Evolutionary conservation across 192 early-diverging fungal genomes (phyloP).

Genomic region (Linnemannia schmuckeri): DNA sequence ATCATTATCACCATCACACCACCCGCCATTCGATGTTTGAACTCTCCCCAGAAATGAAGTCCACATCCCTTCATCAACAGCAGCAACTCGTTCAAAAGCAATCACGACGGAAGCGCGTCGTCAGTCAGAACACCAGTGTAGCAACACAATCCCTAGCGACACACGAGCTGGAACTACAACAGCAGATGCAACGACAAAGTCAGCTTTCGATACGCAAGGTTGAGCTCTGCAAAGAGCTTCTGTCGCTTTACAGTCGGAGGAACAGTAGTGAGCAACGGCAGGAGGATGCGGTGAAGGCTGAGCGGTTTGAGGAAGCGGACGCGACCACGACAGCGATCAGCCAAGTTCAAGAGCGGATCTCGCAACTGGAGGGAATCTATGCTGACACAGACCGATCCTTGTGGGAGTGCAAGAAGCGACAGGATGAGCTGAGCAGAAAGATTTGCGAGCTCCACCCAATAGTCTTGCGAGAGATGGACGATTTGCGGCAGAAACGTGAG

Average conservation of each 20-base stretch:
- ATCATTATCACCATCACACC: neutral
- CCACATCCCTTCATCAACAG: neutral
- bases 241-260: slow-evolving; percentile 30
- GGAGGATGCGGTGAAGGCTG: slow-evolving; percentile 20
- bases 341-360: slow-evolving; percentile 24
- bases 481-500: slow-evolving; percentile 19
- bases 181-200: slow-evolving; percentile 27
- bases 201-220: slow-evolving; percentile 35
- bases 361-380: slow-evolving; percentile 23
- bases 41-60: neutral
- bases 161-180: slow-evolving; percentile 34
- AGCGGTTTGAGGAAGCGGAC: slow-evolving; percentile 41
- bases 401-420: slow-evolving; percentile 39
- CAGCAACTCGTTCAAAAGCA: neutral
- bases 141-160: slow-evolving; percentile 20
- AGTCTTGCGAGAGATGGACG: slow-evolving; percentile 26
- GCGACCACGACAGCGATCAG: slow-evolving; percentile 11
- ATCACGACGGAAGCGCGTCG: neutral
- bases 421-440: slow-evolving; percentile 35
- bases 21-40: slow-evolving; percentile 15
- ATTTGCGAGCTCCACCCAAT: slow-evolving; percentile 27
- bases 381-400: slow-evolving; percentile 19
- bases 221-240: slow-evolving; percentile 24
- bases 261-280: slow-evolving; percentile 30
- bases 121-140: slow-evolving; percentile 9